Evolutionary conservation across 1,139 yeast species (phyloP), one percentile per base, ranked within the genome.

Genomic region (Geotrichum carabidarum): DNA sequence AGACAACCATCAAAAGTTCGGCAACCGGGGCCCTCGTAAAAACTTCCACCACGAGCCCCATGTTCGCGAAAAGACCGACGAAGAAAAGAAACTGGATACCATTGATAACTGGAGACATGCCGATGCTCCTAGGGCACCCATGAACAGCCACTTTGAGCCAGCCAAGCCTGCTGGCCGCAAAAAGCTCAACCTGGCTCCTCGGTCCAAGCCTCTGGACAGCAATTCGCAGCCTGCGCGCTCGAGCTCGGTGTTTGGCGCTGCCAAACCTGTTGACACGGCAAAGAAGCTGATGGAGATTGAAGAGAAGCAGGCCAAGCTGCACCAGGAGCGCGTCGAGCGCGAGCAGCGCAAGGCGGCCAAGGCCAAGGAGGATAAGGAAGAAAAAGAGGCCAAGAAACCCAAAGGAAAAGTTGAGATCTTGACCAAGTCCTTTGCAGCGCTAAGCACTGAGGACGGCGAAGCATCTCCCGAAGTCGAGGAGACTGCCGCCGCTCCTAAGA

Each of bases 361-460:
- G 57, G 61, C 57, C 56, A 62, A 60, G 61, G 51, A 57, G 46
- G 55, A 47, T 22, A 55, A 60, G 44, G 41, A 37, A 14, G 41
- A 7, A n/a, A 14, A 14, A 9, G 41, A 12, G 14, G 17, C 41
- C 8, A 18, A 40, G 43, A 9, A 40, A 15, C n/a, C 43, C 40
- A 37, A 37, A 17, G 40, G n/a, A 37, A 37, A 37, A n/a, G 49
- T 53, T 38, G 57, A 57, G 37, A 49, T 46, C 14, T 44, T 54
- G 27, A 59, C 65, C 44, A 62, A 64, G 57, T 64, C 72, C 15
- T 89, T 78, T 68, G 80, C 83, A 59, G 88, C 87, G 42, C 78
- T 89, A 69, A 77, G 81, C 52, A 74, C 76, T 56, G 91, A 84
- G 51, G 86, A 79, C 37, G 89, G 82, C 17, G 86, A 40, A 40